These are phyloP conservation scores for Trifolium repens DNA, from an alignment of 306 rosid species.

Conservation along the genomic window DNA sequence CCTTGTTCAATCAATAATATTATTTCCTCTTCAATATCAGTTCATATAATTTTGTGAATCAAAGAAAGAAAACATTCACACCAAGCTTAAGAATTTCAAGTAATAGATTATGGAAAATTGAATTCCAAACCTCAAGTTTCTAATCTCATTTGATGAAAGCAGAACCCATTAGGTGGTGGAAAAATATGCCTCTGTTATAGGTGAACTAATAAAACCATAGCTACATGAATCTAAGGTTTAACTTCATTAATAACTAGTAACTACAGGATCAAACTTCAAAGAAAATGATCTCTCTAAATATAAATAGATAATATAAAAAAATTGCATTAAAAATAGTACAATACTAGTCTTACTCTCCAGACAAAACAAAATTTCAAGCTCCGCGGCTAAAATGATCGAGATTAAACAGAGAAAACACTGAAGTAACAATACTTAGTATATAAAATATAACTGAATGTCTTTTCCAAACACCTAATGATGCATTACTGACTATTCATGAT, in stretches of 20 bases:
- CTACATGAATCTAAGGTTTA: background rate
- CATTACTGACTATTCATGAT: conserved; percentile 3
- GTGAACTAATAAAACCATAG: background rate
- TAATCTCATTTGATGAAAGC: background rate
- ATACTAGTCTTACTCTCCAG: background rate
- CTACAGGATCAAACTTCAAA: background rate
- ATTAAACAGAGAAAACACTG: conserved; percentile 16
- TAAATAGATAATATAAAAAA: background rate
- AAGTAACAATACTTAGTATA: background rate
- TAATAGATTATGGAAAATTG: background rate
- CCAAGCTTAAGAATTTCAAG: background rate
- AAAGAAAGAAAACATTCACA: background rate
- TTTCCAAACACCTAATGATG: conserved; percentile 1
- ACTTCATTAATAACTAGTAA: background rate
- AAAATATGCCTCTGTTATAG: background rate
- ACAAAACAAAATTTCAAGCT: background rate
- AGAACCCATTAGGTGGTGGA: background rate
- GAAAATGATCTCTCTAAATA: background rate
- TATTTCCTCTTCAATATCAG: background rate
- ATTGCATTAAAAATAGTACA: background rate
- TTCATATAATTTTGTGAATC: background rate
- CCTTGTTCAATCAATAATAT: background rate
- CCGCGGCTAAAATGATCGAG: background rate
- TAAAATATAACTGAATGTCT: conserved; percentile 8
- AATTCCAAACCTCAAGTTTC: background rate